These are phyloP conservation scores for Fusarium sp. DNA, from an alignment of 2,329 filamentous ascomycete species.

Conservation along the genomic window DNA sequence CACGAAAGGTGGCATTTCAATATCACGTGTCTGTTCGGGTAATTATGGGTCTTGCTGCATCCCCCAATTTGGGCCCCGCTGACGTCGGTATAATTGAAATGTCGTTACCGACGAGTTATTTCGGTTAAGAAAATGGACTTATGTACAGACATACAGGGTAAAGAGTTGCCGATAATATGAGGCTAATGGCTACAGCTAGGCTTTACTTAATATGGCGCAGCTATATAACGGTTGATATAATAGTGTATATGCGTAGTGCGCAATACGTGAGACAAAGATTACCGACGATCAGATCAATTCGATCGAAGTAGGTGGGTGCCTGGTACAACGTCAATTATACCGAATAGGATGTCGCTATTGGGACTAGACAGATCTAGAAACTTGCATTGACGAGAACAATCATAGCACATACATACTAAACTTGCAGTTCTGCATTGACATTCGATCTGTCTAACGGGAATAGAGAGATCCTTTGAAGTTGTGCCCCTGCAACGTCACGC, in stretches of 20 bases:
- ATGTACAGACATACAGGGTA: background rate
- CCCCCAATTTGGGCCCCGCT: constrained; percentile 4
- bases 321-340: background rate
- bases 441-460: background rate
- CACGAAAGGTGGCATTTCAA: constrained; percentile 38
- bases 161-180: background rate
- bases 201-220: background rate
- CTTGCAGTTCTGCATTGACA: background rate
- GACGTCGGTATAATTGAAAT: constrained; percentile 4
- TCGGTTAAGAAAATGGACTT: background rate
- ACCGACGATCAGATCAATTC: background rate
- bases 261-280: background rate
- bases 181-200: background rate
- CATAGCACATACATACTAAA: background rate
- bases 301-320: background rate
- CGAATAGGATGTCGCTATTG: background rate
- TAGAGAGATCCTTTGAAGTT: background rate
- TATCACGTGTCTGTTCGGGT: constrained; percentile 35
- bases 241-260: background rate
- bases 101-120: background rate
- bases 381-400: background rate
- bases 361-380: background rate
- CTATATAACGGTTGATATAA: background rate
- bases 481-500: constrained; percentile 12
- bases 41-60: constrained; percentile 20